phyloP scores from a whole-genome alignment of 345 rosid species.

The Capsella bursapastoris region DNA sequence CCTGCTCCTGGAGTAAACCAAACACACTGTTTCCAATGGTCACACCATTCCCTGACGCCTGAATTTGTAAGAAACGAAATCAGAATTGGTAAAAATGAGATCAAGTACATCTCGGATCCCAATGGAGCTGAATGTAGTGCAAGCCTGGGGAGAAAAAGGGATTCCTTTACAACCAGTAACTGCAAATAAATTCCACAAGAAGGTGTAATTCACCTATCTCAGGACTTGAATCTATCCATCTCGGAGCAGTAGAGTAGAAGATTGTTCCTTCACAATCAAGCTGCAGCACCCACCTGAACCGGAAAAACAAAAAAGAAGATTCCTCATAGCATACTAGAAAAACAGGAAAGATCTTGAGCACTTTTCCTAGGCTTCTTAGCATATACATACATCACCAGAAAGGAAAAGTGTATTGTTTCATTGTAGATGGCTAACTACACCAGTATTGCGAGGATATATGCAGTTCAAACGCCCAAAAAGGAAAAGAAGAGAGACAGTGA shows the following conservation, averaged over 20 bases:
- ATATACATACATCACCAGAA: not conserved
- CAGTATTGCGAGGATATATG: not conserved
- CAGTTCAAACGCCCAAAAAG: not conserved
- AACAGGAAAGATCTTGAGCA: not conserved
- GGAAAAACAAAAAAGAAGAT: not conserved
- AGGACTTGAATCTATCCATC: conserved; percentile 65
- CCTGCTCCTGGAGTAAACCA: conserved; percentile 79
- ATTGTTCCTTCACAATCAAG: conserved; percentile 84
- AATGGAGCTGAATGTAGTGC: conserved; percentile 3
- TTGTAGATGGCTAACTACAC: not conserved
- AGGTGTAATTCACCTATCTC: conserved; percentile 51
- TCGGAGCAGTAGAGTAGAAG: conserved; percentile 89
- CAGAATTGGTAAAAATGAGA: conserved; percentile 5
- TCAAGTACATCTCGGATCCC: conserved; percentile 2
- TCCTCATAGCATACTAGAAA: conserved; percentile 17
- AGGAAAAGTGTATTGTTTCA: not conserved
- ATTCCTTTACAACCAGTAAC: conserved; percentile 5
- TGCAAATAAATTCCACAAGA: conserved; percentile 1
- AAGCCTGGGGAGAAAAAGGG: conserved; percentile 10
- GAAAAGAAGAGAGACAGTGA: conserved; percentile 9
- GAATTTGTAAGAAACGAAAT: conserved; percentile 5
- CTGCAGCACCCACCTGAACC: conserved; percentile 91
- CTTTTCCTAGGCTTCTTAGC: not conserved
- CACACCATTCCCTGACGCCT: conserved; percentile 85
- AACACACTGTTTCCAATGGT: conserved; percentile 98